Conservation (phyloP, 176 grass and related monocot species). For the Juncus inflexus region DNA sequence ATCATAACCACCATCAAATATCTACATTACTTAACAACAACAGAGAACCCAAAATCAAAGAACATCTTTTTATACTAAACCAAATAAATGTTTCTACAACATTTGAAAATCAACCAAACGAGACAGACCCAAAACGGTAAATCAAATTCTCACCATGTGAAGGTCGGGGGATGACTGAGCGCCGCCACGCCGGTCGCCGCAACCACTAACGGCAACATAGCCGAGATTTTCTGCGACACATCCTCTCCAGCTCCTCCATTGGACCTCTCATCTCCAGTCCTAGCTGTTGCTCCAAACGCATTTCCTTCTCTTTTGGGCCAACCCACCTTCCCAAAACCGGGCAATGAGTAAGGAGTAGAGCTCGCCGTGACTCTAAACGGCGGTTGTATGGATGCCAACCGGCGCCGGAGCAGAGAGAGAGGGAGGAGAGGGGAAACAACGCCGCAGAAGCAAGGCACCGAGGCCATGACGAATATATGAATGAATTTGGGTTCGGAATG, state of each 20-base stretch:
- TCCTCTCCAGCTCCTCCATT: conserved; percentile 26
- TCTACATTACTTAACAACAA: not conserved
- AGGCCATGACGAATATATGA: not conserved
- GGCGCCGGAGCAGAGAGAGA: not conserved
- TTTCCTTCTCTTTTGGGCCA: conserved; percentile 35
- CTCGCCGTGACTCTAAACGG: conserved; percentile 2
- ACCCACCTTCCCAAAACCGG: conserved; percentile 33
- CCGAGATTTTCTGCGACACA: conserved; percentile 52
- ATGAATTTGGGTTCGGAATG: not conserved
- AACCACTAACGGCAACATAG: conserved; percentile 70
- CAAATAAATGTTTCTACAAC: not conserved
- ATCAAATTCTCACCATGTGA: conserved; percentile 50
- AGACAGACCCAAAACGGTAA: conserved; percentile 20
- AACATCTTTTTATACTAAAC: not conserved
- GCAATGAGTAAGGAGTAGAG: conserved; percentile 31
- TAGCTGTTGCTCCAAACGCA: conserved; percentile 15
- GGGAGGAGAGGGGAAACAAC: not conserved
- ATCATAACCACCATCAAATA: not conserved
- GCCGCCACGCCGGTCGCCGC: conserved; percentile 62
- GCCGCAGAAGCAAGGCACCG: conserved; percentile 18
- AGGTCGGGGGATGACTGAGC: conserved; percentile 66
- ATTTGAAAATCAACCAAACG: conserved; percentile 7
- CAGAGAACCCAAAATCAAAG: not conserved
- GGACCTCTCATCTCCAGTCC: conserved; percentile 3
- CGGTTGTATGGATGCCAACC: not conserved